These are phyloP conservation scores for Calocybe indica DNA, from an alignment of 768 basidiomycete species.

Conservation along the genomic window DNA sequence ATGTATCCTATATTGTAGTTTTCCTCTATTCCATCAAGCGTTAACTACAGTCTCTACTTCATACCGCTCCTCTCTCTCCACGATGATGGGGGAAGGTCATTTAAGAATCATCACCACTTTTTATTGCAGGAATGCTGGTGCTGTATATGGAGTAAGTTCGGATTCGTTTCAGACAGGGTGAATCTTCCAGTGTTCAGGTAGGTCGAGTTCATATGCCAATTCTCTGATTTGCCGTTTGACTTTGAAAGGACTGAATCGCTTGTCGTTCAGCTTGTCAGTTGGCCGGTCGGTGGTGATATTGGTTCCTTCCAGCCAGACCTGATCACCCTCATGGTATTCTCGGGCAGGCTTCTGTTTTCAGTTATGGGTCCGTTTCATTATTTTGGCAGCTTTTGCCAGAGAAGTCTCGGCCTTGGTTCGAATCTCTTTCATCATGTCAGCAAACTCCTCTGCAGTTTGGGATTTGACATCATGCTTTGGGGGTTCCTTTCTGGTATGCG, in stretches of 20 bases:
- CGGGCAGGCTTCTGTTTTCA: background rate
- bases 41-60: too few species aligned
- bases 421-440: conserved; percentile 13
- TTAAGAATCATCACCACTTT: too few species aligned
- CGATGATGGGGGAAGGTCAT: too few species aligned
- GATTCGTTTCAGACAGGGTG: too few species aligned
- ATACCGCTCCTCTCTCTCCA: too few species aligned
- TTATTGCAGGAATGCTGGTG: too few species aligned
- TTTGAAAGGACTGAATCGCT: conserved; percentile 19
- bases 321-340: conserved; percentile 10
- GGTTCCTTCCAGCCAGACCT: conserved; percentile 14
- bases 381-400: conserved; percentile 12
- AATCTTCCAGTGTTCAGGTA: background rate
- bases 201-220: background rate
- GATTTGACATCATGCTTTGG: conserved; percentile 7
- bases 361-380: conserved; percentile 14
- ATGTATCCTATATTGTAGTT: too few species aligned
- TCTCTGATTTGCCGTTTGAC: conserved; percentile 2
- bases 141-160: too few species aligned
- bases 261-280: background rate
- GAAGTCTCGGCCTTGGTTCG: conserved; percentile 9
- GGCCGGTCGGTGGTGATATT: conserved; percentile 12
- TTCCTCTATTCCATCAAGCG: too few species aligned
- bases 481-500: conserved; percentile 11
- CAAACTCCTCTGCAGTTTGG: conserved; percentile 12